phyloP scores from a whole-genome alignment of 805 yeast genomes.

The Sugiyamaella smithiae region DNA sequence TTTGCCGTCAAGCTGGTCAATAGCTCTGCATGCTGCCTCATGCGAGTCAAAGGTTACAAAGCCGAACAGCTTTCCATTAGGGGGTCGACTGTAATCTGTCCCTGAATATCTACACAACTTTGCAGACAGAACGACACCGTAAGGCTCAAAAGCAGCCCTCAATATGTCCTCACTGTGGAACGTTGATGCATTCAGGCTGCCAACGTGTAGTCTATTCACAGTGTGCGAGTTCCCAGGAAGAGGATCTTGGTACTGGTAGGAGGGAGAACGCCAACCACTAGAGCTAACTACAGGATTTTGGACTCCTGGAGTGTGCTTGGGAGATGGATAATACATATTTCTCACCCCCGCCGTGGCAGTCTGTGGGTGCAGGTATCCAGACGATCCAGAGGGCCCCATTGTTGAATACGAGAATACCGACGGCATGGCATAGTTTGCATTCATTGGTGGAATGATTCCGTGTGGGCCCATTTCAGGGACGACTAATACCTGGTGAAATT shows the following conservation, averaged over 20 bases:
- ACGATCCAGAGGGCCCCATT: neutral
- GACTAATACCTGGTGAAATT: neutral
- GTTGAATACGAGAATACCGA: neutral
- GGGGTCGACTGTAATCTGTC: neutral
- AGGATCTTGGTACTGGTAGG: neutral
- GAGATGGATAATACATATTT: no score
- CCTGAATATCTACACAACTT: conserved; percentile 4
- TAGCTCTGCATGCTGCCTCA: conserved; percentile 3
- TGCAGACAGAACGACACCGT: conserved; percentile 5
- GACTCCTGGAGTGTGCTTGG: neutral
- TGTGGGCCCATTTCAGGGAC: neutral
- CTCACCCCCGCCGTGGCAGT: no score
- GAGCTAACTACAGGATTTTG: neutral
- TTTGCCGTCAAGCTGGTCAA: conserved; percentile 4
- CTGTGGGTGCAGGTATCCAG: neutral
- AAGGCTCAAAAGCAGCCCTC: neutral
- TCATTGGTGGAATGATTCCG: neutral
- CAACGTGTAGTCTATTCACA: neutral
- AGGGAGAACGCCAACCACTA: neutral
- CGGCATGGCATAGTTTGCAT: neutral
- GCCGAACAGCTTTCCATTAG: conserved; percentile 3
- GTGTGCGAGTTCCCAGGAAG: neutral
- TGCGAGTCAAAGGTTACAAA: conserved; percentile 1
- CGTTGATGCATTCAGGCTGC: conserved; percentile 1
- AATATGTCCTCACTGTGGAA: neutral